These are phyloP conservation scores for Asterophora lycoperdoides DNA, from an alignment of 768 basidiomycete species.

Conservation along the genomic window DNA sequence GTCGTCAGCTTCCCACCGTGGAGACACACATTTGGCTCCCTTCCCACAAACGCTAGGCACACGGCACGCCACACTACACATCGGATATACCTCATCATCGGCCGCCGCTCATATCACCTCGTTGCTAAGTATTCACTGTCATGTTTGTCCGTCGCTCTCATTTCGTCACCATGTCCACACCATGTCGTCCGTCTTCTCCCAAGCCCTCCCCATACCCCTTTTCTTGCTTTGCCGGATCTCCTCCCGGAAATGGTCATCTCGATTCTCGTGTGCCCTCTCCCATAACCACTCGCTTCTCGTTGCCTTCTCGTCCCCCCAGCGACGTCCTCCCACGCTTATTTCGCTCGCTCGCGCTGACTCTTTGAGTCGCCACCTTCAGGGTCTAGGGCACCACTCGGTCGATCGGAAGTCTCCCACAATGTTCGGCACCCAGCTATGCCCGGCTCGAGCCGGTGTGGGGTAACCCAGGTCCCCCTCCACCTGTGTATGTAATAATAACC, in stretches of 20 bases:
- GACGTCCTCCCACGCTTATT: background rate
- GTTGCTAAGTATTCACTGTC: background rate
- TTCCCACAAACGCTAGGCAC: constrained; percentile 5
- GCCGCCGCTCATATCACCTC: background rate
- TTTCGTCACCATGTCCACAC: too few relatives aligned
- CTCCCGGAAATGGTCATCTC: background rate
- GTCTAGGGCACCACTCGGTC: background rate
- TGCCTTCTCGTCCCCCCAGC: background rate
- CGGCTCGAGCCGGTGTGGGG: background rate
- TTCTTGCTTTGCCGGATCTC: background rate
- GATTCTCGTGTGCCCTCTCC: background rate
- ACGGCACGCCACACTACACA: background rate
- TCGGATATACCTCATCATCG: constrained; percentile 2
- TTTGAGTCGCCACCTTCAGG: too few relatives aligned
- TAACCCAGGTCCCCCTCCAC: too few relatives aligned
- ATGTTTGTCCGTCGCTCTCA: background rate
- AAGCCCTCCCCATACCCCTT: background rate
- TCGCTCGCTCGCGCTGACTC: too few relatives aligned
- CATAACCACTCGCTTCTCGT: background rate
- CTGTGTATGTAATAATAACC: background rate
- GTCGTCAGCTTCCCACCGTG: background rate
- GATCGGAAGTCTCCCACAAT: too few relatives aligned
- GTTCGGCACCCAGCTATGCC: too few relatives aligned
- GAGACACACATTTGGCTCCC: background rate
- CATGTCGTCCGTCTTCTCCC: too few relatives aligned